A percentile compares a stretch with the other conserved stretches of the same genome.
Evolutionary conservation across 164 flowering plant genomes (phyloP).

Genomic region (Berberis thunbergii): DNA sequence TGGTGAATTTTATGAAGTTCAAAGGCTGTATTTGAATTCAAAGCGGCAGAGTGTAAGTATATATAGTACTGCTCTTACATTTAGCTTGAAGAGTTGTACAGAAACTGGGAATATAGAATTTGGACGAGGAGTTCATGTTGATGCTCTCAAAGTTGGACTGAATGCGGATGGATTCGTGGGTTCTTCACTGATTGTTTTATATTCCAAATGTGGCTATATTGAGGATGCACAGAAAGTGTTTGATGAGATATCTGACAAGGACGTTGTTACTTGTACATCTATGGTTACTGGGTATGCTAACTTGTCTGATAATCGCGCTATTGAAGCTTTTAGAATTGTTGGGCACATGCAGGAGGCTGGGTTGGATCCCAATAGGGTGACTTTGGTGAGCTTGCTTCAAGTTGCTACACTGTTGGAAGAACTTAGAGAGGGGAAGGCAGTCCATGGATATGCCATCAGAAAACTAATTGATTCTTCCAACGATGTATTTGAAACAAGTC

Average conservation of each 20-base stretch:
- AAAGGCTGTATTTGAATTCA: constrained; percentile 24
- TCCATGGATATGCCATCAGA: constrained; percentile 45
- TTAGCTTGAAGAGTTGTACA: constrained; percentile 37
- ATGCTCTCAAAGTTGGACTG: constrained; percentile 36
- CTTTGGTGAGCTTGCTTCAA: constrained; percentile 50
- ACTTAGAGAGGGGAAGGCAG: constrained; percentile 22
- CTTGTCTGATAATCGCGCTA: constrained; percentile 15
- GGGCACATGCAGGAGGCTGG: constrained; percentile 29
- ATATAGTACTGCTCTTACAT: constrained; percentile 28
- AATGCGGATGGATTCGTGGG: constrained; percentile 32
- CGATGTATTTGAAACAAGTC: constrained; percentile 41
- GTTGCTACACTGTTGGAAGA: constrained; percentile 30
- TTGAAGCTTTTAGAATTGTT: constrained; percentile 30
- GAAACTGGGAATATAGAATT: constrained; percentile 22
- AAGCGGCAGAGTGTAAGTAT: constrained; percentile 25
- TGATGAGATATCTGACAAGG: constrained; percentile 37
- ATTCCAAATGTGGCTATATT: constrained; percentile 21
- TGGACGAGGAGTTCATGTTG: constrained; percentile 46
- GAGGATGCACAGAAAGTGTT: constrained; percentile 31
- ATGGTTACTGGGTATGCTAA: constrained; percentile 42
- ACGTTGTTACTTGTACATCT: constrained; percentile 43
- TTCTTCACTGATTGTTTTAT: constrained; percentile 30
- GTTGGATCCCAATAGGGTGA: constrained; percentile 50
- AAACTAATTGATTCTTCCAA: constrained; percentile 32
- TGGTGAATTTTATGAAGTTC: constrained; percentile 31